A percentile compares a stretch with the other conserved stretches of the same genome.
Evolutionary conservation across 768 basidiomycete genomes (phyloP).

Genomic region (Mycena indigotica): DNA sequence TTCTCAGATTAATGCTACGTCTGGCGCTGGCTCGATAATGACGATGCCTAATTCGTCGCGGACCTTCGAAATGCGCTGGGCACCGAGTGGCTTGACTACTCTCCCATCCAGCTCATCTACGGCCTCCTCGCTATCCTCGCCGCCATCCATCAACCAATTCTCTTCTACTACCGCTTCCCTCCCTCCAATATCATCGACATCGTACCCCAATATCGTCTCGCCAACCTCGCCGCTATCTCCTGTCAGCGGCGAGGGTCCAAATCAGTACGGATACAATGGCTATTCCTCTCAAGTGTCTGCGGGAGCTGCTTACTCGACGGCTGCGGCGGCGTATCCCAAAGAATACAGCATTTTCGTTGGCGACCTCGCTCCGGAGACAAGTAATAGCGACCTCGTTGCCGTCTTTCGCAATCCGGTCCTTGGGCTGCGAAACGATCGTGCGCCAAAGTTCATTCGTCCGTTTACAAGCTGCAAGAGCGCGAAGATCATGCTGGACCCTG

Average conservation of each 20-base stretch:
- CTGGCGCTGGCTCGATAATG: constrained; percentile 49
- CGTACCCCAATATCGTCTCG: constrained; percentile 2
- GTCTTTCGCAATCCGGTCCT: constrained; percentile 87
- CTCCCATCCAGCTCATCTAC: neutral
- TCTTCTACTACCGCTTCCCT: constrained; percentile 35
- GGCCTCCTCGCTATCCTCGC: no score
- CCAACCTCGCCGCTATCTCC: constrained; percentile 15
- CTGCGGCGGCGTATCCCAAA: constrained; percentile 66
- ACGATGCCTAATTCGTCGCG: constrained; percentile 87
- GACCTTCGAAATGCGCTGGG: constrained; percentile 84
- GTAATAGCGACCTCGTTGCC: constrained; percentile 93
- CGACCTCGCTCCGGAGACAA: constrained; percentile 89
- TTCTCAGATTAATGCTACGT: constrained; percentile 63
- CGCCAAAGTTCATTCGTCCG: constrained; percentile 85
- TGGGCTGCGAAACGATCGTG: constrained; percentile 81
- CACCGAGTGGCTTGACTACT: constrained; percentile 41
- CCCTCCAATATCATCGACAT: constrained; percentile 20
- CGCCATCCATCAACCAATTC: constrained; percentile 38
- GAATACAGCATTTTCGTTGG: constrained; percentile 96
- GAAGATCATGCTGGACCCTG: constrained; percentile 92
- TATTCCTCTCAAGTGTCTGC: neutral
- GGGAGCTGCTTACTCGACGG: constrained; percentile 29
- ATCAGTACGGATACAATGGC: neutral
- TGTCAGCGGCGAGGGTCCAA: neutral
- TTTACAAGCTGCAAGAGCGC: constrained; percentile 94